Percentiles rank a stretch among this genome's conserved stretches.
phyloP scores from a whole-genome alignment of 345 rosid genomes.

The Nephelium lappaceum region DNA sequence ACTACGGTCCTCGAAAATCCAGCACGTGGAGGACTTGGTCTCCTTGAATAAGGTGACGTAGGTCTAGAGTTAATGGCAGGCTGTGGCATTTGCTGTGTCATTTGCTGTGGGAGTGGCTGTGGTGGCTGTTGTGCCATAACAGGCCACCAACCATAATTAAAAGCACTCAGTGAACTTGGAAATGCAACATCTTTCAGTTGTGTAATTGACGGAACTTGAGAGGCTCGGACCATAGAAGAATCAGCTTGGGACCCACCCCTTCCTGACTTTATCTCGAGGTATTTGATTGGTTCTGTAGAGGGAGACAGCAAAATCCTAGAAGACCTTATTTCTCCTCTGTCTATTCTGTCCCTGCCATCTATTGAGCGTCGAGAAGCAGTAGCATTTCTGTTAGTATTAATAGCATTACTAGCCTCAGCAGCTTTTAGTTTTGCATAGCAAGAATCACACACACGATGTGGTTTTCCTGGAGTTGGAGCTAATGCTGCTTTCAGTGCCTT shows the following conservation, averaged over 20 bases:
- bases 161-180: constrained; percentile 69
- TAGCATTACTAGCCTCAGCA: constrained; percentile 53
- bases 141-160: constrained; percentile 72
- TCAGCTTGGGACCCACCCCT: constrained; percentile 53
- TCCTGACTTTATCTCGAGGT: constrained; percentile 64
- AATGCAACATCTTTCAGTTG: constrained; percentile 73
- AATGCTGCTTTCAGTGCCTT: constrained; percentile 93
- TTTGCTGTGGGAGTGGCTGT: constrained; percentile 3
- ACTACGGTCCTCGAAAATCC: constrained; percentile 73
- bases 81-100: constrained; percentile 38
- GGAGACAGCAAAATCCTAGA: constrained; percentile 66
- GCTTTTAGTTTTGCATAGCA: constrained; percentile 87
- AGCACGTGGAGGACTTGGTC: constrained; percentile 73
- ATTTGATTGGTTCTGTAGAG: constrained; percentile 69
- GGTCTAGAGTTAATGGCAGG: constrained; percentile 54
- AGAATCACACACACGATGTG: constrained; percentile 93
- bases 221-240: constrained; percentile 57
- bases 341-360: constrained; percentile 56
- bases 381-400: constrained; percentile 41
- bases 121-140: constrained; percentile 21
- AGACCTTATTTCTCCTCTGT: constrained; percentile 47
- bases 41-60: constrained; percentile 60
- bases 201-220: constrained; percentile 72
- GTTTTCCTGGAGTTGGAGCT: constrained; percentile 98
- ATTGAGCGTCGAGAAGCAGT: constrained; percentile 45